A percentile compares a stretch with the other conserved stretches of the same genome.
These are phyloP conservation scores for Inga oerstediana DNA, from an alignment of 306 rosid species.

Conservation along the genomic window DNA sequence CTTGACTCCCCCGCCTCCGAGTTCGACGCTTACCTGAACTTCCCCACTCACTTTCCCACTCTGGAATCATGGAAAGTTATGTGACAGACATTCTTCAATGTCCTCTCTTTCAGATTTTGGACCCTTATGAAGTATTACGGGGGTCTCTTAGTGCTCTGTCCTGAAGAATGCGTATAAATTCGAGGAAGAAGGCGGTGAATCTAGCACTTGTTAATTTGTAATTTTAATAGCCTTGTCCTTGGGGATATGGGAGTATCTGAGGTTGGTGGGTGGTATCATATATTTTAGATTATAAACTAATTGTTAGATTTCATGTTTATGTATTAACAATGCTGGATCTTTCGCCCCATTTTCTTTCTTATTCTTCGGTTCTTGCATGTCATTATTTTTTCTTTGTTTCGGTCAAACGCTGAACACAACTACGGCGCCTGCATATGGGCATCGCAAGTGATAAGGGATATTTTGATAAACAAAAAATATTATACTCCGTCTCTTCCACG, in stretches of 20 bases:
- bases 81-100: conserved; percentile 34
- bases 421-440: not conserved
- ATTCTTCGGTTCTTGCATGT: not conserved
- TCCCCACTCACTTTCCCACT: conserved; percentile 92
- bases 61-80: conserved; percentile 92
- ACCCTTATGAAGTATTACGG: not conserved
- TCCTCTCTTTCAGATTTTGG: not conserved
- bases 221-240: not conserved
- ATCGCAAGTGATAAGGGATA: not conserved
- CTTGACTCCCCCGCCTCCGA: conserved; percentile 49
- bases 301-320: conserved; percentile 25
- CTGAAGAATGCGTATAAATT: conserved; percentile 39
- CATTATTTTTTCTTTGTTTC: not conserved
- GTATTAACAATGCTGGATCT: conserved; percentile 15
- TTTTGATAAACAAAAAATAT: not conserved
- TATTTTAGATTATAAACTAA: conserved; percentile 26
- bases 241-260: conserved; percentile 27
- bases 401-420: not conserved
- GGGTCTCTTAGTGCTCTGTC: not conserved
- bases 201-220: not conserved
- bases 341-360: not conserved
- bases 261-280: conserved; percentile 12
- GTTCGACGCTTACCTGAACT: conserved; percentile 66
- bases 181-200: conserved; percentile 28
- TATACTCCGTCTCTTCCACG: too few relatives aligned